Percentiles rank a stretch among this genome's conserved stretches.
Evolutionary conservation across 352 stramenopile species (phyloP).

Genomic region (Aphanomyces astaci): DNA sequence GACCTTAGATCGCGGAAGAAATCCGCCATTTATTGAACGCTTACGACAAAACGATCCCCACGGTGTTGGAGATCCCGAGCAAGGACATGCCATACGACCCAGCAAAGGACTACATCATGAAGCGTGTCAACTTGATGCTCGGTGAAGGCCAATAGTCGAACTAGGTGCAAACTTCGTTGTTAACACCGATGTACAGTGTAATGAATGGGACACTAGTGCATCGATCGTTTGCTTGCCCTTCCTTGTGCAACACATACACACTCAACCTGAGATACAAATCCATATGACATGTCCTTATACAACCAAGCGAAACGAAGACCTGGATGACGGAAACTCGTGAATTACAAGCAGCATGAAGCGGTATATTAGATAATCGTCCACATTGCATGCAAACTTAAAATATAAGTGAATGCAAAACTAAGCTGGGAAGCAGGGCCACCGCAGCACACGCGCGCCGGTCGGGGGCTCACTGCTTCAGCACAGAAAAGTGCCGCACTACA

Average conservation of each 20-base stretch:
- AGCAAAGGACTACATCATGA: slow-evolving; percentile 99
- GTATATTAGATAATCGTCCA: slow-evolving; percentile 23
- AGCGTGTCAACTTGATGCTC: slow-evolving; percentile 92
- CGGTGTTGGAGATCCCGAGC: slow-evolving; percentile 96
- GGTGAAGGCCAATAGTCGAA: slow-evolving; percentile 46
- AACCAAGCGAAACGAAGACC: too few relatives aligned
- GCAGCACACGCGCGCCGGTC: background rate
- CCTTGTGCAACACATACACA: too few relatives aligned
- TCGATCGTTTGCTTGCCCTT: too few relatives aligned
- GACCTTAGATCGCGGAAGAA: slow-evolving; percentile 88
- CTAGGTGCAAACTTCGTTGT: too few relatives aligned
- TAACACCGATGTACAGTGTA: too few relatives aligned
- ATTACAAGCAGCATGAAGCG: slow-evolving; percentile 4
- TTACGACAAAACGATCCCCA: slow-evolving; percentile 98
- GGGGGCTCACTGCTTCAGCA: background rate
- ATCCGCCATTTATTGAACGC: slow-evolving; percentile 97
- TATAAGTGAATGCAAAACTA: slow-evolving; percentile 27
- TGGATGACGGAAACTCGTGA: too few relatives aligned
- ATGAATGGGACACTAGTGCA: too few relatives aligned
- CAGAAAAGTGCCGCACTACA: background rate
- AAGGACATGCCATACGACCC: slow-evolving; percentile 95
- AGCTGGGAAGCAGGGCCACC: background rate
- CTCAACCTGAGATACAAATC: too few relatives aligned
- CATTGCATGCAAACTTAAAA: slow-evolving; percentile 17
- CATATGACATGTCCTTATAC: too few relatives aligned